Evolutionary conservation across 2,329 filamentous ascomycete species (phyloP), one percentile per base, ranked within the genome.

Genomic region (Hypoxylon sp.): DNA sequence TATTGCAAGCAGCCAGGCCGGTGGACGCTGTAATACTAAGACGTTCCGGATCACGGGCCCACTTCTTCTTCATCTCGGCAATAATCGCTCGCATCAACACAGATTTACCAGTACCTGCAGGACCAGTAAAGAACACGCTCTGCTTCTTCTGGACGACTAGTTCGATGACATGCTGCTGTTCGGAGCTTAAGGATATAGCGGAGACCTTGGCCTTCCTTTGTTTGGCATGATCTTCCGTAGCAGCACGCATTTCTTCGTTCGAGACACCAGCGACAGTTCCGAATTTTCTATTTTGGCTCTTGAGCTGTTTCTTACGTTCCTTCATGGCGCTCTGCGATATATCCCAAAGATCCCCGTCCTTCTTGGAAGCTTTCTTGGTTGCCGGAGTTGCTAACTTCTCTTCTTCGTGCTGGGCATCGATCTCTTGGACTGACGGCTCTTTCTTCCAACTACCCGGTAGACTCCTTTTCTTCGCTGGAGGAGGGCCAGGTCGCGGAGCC

Each of bases 121-220:
- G 96, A 63, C 94, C 94, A 1, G 94, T 99, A 71, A 99, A 99
- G 76, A 99, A 99, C 2, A 97, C 92, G 63, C 93, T 97, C 69
- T 91, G 88, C 51, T 82, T 82, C 57, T 89, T 76, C 15, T 94
- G 82, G 5, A 91, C 81, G 7, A 99, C 93, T 13, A 97, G 77
- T 34, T 91, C 85, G 49, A 95, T 77, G 7, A 99, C 91, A 51
- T 89, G 84, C 52, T 84, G 81, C 71, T 99, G 94, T 68, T 99
- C 94, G 8, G 88, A 82, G 67, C 90, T 97, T 25, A 99, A 77
- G 47, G 87, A 86, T 7, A 95, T 80, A 7, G 79, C 73, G 17
- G 82, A 73, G 47, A 82, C 70, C 66, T 71, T 67, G 47, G 71
- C 55, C 38, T 60, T 64, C n/a, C n/a, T n/a, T 23, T 43, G 53